A percentile compares a stretch with the other conserved stretches of the same genome.
Evolutionary conservation across 495 filamentous ascomycete genomes (phyloP).

Genomic region (Tuber magnatum): DNA sequence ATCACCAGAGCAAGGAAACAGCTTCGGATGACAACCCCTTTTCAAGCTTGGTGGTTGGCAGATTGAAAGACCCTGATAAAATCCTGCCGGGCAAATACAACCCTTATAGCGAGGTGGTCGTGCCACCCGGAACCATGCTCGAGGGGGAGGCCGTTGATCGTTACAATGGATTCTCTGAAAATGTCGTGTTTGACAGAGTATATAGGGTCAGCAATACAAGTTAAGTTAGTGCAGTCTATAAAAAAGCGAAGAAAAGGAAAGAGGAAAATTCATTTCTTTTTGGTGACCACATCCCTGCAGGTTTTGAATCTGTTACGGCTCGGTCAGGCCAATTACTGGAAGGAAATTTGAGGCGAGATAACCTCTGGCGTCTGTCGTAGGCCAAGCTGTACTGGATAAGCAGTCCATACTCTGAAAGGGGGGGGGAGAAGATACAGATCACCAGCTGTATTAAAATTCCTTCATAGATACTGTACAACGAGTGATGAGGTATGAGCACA

Average conservation of each 20-base stretch:
- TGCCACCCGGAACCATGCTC: not conserved
- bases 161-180: not conserved
- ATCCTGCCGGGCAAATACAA: not conserved
- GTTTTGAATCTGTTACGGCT: too few relatives aligned
- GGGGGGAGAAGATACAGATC: not conserved
- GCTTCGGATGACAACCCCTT: not conserved
- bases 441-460: not conserved
- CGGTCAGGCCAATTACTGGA: not conserved
- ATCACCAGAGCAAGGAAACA: not conserved
- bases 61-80: not conserved
- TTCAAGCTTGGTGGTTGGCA: not conserved
- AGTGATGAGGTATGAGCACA: not conserved
- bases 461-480: not conserved
- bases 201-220: not conserved
- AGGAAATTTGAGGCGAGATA: not conserved
- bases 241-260: not conserved
- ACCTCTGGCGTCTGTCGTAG: not conserved
- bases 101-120: not conserved
- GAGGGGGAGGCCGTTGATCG: not conserved
- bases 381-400: not conserved
- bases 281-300: not conserved
- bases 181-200: not conserved
- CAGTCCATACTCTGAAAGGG: not conserved
- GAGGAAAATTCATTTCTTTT: not conserved
- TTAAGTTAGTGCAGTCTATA: not conserved